Conservation (phyloP, 176 grass and related monocot genomes). For the Echinochloa phyllopogon region DNA sequence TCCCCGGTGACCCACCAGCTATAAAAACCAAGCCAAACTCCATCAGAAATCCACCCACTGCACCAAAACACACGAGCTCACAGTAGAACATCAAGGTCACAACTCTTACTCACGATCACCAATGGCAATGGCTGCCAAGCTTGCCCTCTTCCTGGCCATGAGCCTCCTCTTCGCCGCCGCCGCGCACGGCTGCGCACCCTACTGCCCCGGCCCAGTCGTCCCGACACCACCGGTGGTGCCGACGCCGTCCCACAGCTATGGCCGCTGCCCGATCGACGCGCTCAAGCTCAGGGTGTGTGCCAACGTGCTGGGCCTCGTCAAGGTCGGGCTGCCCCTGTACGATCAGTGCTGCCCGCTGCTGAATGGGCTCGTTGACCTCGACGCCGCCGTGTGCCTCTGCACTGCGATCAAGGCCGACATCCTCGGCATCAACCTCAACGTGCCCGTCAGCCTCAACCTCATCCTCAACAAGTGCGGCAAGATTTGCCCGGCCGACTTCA, state of each 20-base stretch:
- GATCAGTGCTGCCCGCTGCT: slow-evolving; percentile 34
- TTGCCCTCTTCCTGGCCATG: not conserved
- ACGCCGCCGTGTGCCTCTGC: slow-evolving; percentile 39
- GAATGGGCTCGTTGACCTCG: not conserved
- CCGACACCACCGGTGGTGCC: not conserved
- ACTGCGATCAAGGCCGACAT: slow-evolving; percentile 28
- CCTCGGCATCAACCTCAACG: not conserved
- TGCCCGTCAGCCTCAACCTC: not conserved
- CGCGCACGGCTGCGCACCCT: not conserved
- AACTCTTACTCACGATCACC: no score
- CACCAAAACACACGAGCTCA: not conserved
- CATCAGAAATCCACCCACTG: no score
- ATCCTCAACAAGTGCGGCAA: slow-evolving; percentile 35
- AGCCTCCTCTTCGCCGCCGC: slow-evolving; percentile 31
- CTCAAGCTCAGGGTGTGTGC: slow-evolving; percentile 44
- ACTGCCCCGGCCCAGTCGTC: not conserved
- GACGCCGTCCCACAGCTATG: not conserved
- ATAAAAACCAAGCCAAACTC: no score
- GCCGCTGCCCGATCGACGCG: slow-evolving; percentile 21
- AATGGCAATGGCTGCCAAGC: slow-evolving; percentile 36
- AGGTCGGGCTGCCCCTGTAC: not conserved
- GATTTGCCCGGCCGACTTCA: slow-evolving; percentile 19
- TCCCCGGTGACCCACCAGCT: no score
- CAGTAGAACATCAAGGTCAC: not conserved
- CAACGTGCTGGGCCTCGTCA: slow-evolving; percentile 17